Base-by-base conservation (phyloP, 441 rosid genomes). In the Metrosideros polymorpha region DNA sequence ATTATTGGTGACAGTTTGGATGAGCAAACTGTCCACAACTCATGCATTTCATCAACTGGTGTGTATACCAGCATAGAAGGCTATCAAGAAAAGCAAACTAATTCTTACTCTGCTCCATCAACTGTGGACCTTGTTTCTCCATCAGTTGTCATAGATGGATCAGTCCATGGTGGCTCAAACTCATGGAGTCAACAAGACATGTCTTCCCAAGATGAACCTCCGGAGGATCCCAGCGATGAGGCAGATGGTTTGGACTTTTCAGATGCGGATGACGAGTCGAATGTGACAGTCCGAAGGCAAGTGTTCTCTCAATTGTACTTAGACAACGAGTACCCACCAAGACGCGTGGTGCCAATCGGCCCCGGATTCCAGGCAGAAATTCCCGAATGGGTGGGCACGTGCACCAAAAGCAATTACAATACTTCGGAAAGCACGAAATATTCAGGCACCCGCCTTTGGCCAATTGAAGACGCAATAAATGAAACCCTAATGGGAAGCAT, bases 311-410 rank as follows among this genome's bases (percentile, higher is more conserved):
- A 43, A 32, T 49, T 89, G 82, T 43, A 24, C 30, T 42, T 59
- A 29, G 83, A 85, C 39, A 85, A 82, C 49, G 86, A 87, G 83
- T 61, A 63, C 42, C 82, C 59, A 61, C 86, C 51, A 39, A 85
- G 88, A 75, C 52, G 89, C 19, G 66, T 55, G 76, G 86, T 92
- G 84, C 94, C 93, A 3, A 43, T 92, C 9, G 92, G 93, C 51
- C 88, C 91, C 17, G 56, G 86, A 84, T 92, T 91, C 88, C 93
- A 92, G 77, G 93, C 93, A 42, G 90, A 91, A 85, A 59, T 92
- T 51, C 93, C 94, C 6, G 88, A 87, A 47, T 90, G 93, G 92
- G 82, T 79, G 29, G 92, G 90, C 19, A 87, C 91, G 50, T 83
- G 86, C 77, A 87, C 86, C 84, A 83, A 1, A 61, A 71, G 29